Evolutionary conservation across 2,329 filamentous ascomycete genomes (phyloP).

Genomic region (Aspergillus awamori): DNA sequence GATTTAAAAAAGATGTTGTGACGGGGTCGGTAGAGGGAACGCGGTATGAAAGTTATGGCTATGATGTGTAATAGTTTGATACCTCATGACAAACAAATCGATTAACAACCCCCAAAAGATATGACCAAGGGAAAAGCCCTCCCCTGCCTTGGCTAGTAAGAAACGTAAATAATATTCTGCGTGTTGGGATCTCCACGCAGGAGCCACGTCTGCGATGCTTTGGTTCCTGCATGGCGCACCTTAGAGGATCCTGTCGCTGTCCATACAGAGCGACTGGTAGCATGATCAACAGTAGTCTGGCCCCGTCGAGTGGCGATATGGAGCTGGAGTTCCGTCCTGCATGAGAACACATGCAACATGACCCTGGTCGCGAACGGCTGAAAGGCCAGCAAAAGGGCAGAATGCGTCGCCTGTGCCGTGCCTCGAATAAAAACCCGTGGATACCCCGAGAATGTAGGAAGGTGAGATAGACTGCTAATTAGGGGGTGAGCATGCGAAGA

Average conservation of each 20-base stretch:
- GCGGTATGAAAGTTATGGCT: constrained; percentile 5
- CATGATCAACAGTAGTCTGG: neutral
- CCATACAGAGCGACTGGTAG: neutral
- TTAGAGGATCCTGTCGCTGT: neutral
- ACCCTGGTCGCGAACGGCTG: neutral
- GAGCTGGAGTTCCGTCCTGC: neutral
- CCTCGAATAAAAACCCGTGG: neutral
- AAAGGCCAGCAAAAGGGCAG: neutral
- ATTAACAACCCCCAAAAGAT: neutral
- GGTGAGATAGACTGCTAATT: no score
- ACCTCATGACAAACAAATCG: constrained; percentile 3
- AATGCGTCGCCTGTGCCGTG: neutral
- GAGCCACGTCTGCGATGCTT: neutral
- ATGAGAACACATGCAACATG: neutral
- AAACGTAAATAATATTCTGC: neutral
- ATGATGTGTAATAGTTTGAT: constrained; percentile 4
- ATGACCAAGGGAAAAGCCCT: neutral
- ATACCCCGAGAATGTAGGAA: no score
- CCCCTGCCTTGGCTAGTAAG: neutral
- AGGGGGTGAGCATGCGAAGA: no score
- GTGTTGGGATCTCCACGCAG: neutral
- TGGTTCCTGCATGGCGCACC: constrained; percentile 2
- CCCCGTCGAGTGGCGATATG: neutral
- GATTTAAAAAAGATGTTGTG: neutral
- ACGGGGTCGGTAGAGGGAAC: constrained; percentile 1